Evolutionary conservation across 2,329 filamentous ascomycete species (phyloP).

Genomic region (Fusarium sp.): DNA sequence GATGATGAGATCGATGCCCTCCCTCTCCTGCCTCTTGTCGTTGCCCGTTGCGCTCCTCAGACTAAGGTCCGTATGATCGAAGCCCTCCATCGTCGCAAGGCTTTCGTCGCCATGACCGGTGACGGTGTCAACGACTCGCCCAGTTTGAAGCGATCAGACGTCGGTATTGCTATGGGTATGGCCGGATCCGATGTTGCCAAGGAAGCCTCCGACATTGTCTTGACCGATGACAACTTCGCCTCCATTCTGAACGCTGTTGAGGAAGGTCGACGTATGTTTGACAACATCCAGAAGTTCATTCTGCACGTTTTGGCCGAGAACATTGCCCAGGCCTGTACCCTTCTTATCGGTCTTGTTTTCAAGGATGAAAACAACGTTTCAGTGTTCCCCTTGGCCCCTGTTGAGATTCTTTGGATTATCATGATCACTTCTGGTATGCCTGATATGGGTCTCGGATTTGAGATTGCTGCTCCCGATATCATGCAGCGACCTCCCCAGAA

Average conservation of each 20-base stretch:
- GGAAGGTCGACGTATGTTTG: conserved; percentile 76
- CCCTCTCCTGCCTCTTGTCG: conserved; percentile 72
- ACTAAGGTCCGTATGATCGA: conserved; percentile 83
- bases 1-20: conserved; percentile 73
- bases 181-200: conserved; percentile 77
- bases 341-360: conserved; percentile 76
- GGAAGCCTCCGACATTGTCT: conserved; percentile 73
- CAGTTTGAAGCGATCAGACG: conserved; percentile 73
- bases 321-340: conserved; percentile 73
- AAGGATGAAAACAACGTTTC: conserved; percentile 72
- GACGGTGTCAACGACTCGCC: conserved; percentile 79
- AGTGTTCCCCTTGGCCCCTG: conserved; percentile 76
- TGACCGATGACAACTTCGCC: conserved; percentile 79
- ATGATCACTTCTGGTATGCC: conserved; percentile 81
- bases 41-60: conserved; percentile 75
- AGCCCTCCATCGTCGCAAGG: conserved; percentile 72
- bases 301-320: conserved; percentile 75
- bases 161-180: conserved; percentile 77
- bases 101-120: conserved; percentile 78
- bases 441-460: conserved; percentile 80
- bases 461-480: conserved; percentile 74
- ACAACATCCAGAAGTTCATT: conserved; percentile 80
- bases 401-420: conserved; percentile 83
- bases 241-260: conserved; percentile 78
- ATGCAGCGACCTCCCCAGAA: conserved; percentile 76